phyloP scores from a whole-genome alignment of 495 filamentous ascomycete species.

The Neurospora hispaniola region DNA sequence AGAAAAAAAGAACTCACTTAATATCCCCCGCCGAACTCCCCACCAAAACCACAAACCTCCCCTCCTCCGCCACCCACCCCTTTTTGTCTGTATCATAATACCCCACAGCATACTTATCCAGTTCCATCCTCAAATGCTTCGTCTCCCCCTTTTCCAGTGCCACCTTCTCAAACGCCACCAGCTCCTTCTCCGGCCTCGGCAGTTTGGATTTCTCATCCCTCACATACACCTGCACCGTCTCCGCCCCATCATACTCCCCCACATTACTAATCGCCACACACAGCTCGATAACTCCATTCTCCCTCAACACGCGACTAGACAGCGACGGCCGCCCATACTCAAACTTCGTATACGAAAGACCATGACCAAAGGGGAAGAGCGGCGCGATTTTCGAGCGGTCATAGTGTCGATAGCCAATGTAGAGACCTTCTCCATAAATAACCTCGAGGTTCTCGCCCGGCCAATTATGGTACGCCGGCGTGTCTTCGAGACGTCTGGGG shows the following conservation, averaged over 20 bases:
- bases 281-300: conserved; percentile 46
- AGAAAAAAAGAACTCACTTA: conserved; percentile 19
- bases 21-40: conserved; percentile 38
- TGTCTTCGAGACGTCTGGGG: conserved; percentile 65
- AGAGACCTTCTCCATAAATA: conserved; percentile 75
- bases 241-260: conserved; percentile 52
- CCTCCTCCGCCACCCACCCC: conserved; percentile 72
- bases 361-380: conserved; percentile 73
- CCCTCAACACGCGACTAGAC: conserved; percentile 35
- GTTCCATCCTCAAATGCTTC: conserved; percentile 48
- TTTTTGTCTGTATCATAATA: conserved; percentile 66
- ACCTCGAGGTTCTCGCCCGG: conserved; percentile 68
- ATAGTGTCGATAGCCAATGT: conserved; percentile 77
- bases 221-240: conserved; percentile 75
- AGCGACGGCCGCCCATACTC: conserved; percentile 52
- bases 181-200: conserved; percentile 62
- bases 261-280: conserved; percentile 60
- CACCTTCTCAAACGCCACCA: conserved; percentile 75
- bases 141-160: conserved; percentile 57
- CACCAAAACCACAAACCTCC: conserved; percentile 56
- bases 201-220: conserved; percentile 42
- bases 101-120: conserved; percentile 69
- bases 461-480: conserved; percentile 77
- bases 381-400: conserved; percentile 56
- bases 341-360: conserved; percentile 74